These are phyloP conservation scores for Auricularia sp. DNA, from an alignment of 768 basidiomycete species.

Conservation along the genomic window DNA sequence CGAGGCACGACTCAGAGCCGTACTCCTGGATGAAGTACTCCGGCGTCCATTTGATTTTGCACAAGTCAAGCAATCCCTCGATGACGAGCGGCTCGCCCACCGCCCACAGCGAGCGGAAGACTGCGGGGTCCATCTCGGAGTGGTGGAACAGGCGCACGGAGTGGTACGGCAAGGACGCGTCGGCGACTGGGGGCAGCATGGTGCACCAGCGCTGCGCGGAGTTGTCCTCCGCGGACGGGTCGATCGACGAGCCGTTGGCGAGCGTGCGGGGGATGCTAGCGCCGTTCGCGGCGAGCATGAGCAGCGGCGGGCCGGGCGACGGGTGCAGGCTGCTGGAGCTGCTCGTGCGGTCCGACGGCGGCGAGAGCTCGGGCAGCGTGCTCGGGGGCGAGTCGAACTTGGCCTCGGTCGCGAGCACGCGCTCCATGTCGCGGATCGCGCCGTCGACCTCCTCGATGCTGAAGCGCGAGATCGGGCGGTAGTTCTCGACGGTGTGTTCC, in stretches of 20 bases:
- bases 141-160: constrained; percentile 36
- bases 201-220: not conserved
- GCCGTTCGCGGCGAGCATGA: not conserved
- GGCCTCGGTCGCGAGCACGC: constrained; percentile 16
- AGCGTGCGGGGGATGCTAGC: not conserved
- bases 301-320: not conserved
- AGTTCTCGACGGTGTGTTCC: constrained; percentile 56
- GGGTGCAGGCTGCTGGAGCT: constrained; percentile 7
- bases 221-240: not conserved
- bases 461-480: constrained; percentile 77
- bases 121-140: constrained; percentile 40
- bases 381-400: not conserved
- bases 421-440: constrained; percentile 59
- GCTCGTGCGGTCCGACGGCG: constrained; percentile 5
- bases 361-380: not conserved
- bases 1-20: constrained; percentile 50
- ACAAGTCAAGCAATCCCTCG: constrained; percentile 48
- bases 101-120: constrained; percentile 63
- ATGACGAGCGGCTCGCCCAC: constrained; percentile 72
- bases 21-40: constrained; percentile 67
- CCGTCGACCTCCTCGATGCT: constrained; percentile 48
- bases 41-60: constrained; percentile 70
- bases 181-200: constrained; percentile 5
- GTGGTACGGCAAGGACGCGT: constrained; percentile 34
- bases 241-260: not conserved